Evolutionary conservation across 352 stramenopile species (phyloP), one percentile per base, ranked within the genome.

Genomic region (Pythium sukuiense): DNA sequence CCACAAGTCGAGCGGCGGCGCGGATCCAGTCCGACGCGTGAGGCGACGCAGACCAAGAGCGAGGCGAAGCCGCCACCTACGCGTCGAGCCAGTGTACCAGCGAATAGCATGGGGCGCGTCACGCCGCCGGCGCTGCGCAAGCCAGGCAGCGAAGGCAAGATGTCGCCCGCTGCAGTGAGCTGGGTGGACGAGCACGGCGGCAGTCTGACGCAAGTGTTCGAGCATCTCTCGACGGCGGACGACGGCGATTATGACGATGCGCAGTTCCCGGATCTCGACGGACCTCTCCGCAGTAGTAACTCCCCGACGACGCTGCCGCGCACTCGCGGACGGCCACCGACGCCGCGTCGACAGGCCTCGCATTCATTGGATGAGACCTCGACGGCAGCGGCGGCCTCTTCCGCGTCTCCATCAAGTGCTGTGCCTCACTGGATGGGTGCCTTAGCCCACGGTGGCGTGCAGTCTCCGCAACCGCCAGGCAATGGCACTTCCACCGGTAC

Each of bases 161-260:
- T 85, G 72, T 71, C 88, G 55, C 80, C 80, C 32, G 78, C 79
- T 2, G 77, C 77, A 6, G 86, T 94, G 57, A 92, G 83, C 61
- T 95, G 86, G 86, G 89, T 87, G 57, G 87, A 95, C 65, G 80
- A 91, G 69, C 83, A 92, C 59, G 84, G 84, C 52, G 84, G 84
- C 39, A 91, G 82, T 55, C 67, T 93, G 27, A 93, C 83, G 45
- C 80, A 91, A 50, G 83, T 92, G 52, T 92, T 92, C 69, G 81
- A 90, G 41, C 65, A 76, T 24, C 55, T 76, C 16, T 48, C 48
- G 0, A 52, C 63, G 20, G 54, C 50, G 13, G 45, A 66, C 29
- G 54, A 63, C 29, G 58, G 62, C 18, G 48, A 63, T 41, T 49
- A 70, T 20, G 72, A 81, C 35, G 73, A 74, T 9, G 16, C 41